Conservation (phyloP, 2,329 filamentous ascomycete genomes). For the Sarocladiaceae sp. region DNA sequence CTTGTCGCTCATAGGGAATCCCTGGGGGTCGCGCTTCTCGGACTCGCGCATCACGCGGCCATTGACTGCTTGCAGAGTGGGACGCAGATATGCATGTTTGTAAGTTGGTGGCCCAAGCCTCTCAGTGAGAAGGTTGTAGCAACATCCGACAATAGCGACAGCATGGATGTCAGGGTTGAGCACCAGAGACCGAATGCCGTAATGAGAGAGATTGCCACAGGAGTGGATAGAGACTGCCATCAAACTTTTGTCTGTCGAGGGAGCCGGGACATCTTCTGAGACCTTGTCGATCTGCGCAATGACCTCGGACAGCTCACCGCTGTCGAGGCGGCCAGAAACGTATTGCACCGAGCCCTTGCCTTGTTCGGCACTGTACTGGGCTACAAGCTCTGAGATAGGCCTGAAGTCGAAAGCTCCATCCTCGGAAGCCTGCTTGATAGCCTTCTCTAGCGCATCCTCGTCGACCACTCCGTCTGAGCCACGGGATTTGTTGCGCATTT, state of each 20-base stretch:
- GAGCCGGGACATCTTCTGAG: constrained; percentile 9
- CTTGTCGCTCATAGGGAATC: constrained; percentile 83
- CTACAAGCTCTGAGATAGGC: constrained; percentile 40
- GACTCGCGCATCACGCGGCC: constrained; percentile 64
- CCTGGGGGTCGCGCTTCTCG: constrained; percentile 73
- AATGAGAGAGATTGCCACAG: constrained; percentile 94
- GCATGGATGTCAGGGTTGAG: constrained; percentile 79
- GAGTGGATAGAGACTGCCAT: constrained; percentile 96
- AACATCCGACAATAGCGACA: constrained; percentile 96
- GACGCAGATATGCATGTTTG: constrained; percentile 73
- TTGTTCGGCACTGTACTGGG: constrained; percentile 48
- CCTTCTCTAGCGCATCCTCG: constrained; percentile 25
- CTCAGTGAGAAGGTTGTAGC: constrained; percentile 94
- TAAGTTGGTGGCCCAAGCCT: constrained; percentile 79
- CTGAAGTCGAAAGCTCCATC: constrained; percentile 30
- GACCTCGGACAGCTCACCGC: constrained; percentile 64
- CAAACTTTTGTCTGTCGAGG: constrained; percentile 39
- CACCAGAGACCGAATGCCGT: constrained; percentile 79
- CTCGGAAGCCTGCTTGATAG: constrained; percentile 27
- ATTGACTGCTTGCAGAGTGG: constrained; percentile 58
- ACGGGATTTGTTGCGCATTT: constrained; percentile 36
- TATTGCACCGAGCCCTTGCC: constrained; percentile 70
- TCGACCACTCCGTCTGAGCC: constrained; percentile 32
- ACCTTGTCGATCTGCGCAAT: constrained; percentile 50
- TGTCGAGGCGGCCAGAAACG: constrained; percentile 65